These are phyloP conservation scores for Endocalyx cinctus DNA, from an alignment of 2,329 filamentous ascomycete genomes.

Conservation along the genomic window DNA sequence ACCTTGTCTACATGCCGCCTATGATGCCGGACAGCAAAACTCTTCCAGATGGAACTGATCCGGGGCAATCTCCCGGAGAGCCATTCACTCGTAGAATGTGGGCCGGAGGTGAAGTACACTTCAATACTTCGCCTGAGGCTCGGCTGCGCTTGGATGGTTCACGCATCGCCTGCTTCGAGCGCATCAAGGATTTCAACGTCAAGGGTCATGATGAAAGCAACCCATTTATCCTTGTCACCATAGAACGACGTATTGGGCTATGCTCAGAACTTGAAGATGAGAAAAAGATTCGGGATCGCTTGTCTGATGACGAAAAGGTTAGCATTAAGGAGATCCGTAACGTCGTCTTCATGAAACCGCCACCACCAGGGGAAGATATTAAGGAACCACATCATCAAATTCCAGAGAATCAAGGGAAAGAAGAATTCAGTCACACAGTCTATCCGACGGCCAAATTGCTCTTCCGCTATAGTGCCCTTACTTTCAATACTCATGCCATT, in stretches of 20 bases:
- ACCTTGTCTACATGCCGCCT: slow-evolving; percentile 83
- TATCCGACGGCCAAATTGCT: slow-evolving; percentile 67
- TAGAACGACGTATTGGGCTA: too few species aligned
- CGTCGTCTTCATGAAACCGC: too few species aligned
- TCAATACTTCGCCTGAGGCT: too few species aligned
- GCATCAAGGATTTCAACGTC: slow-evolving; percentile 34
- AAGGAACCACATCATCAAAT: too few species aligned
- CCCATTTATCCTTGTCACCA: too few species aligned
- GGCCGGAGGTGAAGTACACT: slow-evolving; percentile 77
- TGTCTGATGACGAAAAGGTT: too few species aligned
- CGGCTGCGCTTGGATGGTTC: slow-evolving; percentile 36
- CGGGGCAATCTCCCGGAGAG: slow-evolving; percentile 65
- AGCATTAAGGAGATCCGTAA: too few species aligned
- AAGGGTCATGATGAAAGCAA: too few species aligned
- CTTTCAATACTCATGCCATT: slow-evolving; percentile 88
- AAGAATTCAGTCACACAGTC: slow-evolving; percentile 45
- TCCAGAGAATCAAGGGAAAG: too few species aligned
- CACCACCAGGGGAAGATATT: too few species aligned
- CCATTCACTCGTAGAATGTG: slow-evolving; percentile 74
- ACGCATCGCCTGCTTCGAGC: slow-evolving; percentile 41
- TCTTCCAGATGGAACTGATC: slow-evolving; percentile 79
- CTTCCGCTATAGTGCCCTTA: slow-evolving; percentile 86
- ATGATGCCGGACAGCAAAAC: slow-evolving; percentile 58
- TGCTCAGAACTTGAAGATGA: too few species aligned
- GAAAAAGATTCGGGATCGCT: too few species aligned